These are phyloP conservation scores for Lipomyces starkeyi DNA, from an alignment of 805 yeast genomes.

Conservation along the genomic window DNA sequence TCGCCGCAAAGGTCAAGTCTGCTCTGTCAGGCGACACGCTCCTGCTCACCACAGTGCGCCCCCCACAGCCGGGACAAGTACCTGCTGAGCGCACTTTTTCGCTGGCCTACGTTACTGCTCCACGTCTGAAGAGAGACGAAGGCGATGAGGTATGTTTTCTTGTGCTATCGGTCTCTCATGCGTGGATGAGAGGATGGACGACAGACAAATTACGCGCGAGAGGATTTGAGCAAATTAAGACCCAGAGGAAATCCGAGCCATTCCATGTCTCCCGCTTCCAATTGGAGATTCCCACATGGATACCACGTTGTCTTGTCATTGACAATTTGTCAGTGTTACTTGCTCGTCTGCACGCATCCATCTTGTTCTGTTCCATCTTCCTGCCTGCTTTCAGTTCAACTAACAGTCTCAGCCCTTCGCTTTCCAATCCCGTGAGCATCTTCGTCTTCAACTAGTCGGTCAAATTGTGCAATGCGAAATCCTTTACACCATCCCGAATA, in stretches of 20 bases:
- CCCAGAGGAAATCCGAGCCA: background rate
- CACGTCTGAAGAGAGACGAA: constrained; percentile 50
- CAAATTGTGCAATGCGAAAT: constrained; percentile 65
- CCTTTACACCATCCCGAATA: constrained; percentile 55
- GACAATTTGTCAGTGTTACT: too few relatives aligned
- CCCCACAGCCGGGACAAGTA: constrained; percentile 42
- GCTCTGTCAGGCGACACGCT: constrained; percentile 76
- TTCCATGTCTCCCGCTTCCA: background rate
- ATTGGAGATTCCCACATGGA: background rate
- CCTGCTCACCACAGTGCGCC: constrained; percentile 57
- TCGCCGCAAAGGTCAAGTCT: constrained; percentile 67
- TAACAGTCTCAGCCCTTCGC: constrained; percentile 55
- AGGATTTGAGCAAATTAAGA: constrained; percentile 25
- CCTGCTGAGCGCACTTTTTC: constrained; percentile 66
- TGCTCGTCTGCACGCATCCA: background rate
- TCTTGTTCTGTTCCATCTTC: background rate
- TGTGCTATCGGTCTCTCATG: constrained; percentile 1
- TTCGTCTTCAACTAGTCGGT: constrained; percentile 68
- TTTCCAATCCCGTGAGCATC: constrained; percentile 64
- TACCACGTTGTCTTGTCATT: too few relatives aligned
- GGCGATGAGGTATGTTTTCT: constrained; percentile 38
- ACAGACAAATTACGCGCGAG: background rate
- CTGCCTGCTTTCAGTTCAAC: background rate
- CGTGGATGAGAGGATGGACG: background rate
- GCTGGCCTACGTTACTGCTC: constrained; percentile 68